phyloP scores from a whole-genome alignment of 805 yeast genomes.

The Ogataea corticis region DNA sequence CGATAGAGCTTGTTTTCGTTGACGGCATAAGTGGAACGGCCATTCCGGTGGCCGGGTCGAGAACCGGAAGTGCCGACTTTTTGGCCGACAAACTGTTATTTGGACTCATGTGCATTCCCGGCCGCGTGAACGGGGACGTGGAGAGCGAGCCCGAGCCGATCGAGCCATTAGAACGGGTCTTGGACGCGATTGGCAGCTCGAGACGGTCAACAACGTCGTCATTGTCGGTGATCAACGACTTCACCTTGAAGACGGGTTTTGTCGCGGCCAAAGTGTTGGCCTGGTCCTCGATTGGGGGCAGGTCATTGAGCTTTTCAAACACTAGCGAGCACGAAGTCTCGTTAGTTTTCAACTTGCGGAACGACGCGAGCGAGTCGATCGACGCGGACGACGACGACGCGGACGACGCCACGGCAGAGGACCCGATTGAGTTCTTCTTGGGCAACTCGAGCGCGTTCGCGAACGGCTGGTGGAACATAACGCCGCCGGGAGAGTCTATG shows the following conservation, averaged over 20 bases:
- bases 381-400: conserved; percentile 18
- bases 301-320: conserved; percentile 28
- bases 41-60: conserved; percentile 18
- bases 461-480: conserved; percentile 27
- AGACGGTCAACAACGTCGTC: conserved; percentile 15
- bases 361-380: conserved; percentile 17
- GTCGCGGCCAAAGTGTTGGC: conserved; percentile 14
- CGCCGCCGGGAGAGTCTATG: conserved; percentile 21
- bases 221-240: conserved; percentile 23
- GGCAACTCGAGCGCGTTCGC: conserved; percentile 1
- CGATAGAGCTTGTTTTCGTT: conserved; percentile 20
- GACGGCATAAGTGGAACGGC: conserved; percentile 14
- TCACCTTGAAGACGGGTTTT: conserved; percentile 20
- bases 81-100: background rate
- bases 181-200: conserved; percentile 1
- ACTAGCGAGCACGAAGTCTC: conserved; percentile 22
- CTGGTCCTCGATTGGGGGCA: conserved; percentile 27
- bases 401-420: conserved; percentile 9
- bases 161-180: conserved; percentile 10
- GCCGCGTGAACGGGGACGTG: conserved; percentile 4
- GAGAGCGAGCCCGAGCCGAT: conserved; percentile 9
- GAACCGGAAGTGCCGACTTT: conserved; percentile 9
- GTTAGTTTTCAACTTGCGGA: conserved; percentile 21
- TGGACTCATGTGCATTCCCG: background rate
- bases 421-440: conserved; percentile 10